These are phyloP conservation scores for Rhypophila decipiens DNA, from an alignment of 495 filamentous ascomycete genomes.

Conservation along the genomic window DNA sequence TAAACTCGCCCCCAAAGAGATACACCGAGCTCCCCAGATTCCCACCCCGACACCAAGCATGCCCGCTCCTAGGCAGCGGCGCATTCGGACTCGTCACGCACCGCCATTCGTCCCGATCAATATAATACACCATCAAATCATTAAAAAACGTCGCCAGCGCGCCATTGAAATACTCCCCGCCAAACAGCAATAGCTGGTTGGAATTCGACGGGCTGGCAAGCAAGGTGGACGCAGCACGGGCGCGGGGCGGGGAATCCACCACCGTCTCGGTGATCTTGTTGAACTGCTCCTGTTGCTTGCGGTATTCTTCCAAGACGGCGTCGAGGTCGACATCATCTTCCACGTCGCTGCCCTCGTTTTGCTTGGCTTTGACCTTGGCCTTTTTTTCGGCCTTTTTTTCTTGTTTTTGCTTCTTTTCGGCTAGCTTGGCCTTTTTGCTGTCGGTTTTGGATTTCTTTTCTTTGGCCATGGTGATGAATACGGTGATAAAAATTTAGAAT, in stretches of 20 bases:
- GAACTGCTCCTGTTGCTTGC: conserved; percentile 76
- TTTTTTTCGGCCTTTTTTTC: conserved; percentile 60
- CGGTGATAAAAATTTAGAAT: too few relatives aligned
- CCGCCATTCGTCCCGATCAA: conserved; percentile 81
- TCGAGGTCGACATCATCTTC: conserved; percentile 96
- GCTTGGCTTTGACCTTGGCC: conserved; percentile 44
- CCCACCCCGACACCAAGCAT: conserved; percentile 85
- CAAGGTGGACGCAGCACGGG: conserved; percentile 71
- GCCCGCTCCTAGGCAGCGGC: conserved; percentile 82
- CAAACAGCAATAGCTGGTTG: conserved; percentile 88
- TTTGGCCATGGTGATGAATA: too few relatives aligned
- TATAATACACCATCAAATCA: conserved; percentile 80
- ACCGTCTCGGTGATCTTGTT: conserved; percentile 83
- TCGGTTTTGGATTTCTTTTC: conserved; percentile 55
- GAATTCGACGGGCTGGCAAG: conserved; percentile 76
- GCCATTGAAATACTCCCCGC: conserved; percentile 67
- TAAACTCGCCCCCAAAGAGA: conserved; percentile 76
- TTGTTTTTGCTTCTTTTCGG: conserved; percentile 60
- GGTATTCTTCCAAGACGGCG: conserved; percentile 90
- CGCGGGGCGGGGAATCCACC: conserved; percentile 64
- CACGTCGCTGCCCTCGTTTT: conserved; percentile 63
- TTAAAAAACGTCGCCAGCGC: conserved; percentile 59
- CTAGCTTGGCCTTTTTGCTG: conserved; percentile 55
- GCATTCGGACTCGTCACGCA: conserved; percentile 84
- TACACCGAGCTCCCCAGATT: conserved; percentile 77